Evolutionary conservation across 176 grass and related monocot species (phyloP).

Genomic region (Juncus inflexus): DNA sequence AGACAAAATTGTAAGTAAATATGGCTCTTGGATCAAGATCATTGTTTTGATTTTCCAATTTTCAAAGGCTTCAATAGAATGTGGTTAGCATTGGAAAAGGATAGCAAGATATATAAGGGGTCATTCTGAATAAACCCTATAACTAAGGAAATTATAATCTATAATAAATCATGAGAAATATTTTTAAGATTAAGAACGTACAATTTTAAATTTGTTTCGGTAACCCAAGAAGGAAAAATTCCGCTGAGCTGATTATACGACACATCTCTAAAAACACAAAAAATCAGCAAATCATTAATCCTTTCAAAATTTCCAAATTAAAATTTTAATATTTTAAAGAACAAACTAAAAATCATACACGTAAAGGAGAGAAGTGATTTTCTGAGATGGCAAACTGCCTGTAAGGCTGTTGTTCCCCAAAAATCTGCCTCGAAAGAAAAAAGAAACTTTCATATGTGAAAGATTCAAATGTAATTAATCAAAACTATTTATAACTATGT

Average conservation of each 20-base stretch:
- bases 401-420: conserved; percentile 80
- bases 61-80: too few species aligned
- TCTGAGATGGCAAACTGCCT: conserved; percentile 59
- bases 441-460: not conserved
- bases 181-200: conserved; percentile 31
- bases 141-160: not conserved
- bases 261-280: conserved; percentile 58
- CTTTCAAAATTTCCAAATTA: too few species aligned
- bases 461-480: not conserved
- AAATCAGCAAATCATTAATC: too few species aligned
- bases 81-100: too few species aligned
- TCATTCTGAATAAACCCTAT: too few species aligned
- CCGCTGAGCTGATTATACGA: conserved; percentile 86
- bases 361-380: conserved; percentile 33
- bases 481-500: not conserved
- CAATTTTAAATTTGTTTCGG: conserved; percentile 49
- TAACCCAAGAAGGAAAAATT: conserved; percentile 78
- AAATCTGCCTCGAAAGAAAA: conserved; percentile 46
- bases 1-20: not conserved
- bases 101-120: too few species aligned
- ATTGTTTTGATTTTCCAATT: too few species aligned
- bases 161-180: too few species aligned
- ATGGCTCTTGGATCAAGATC: not conserved
- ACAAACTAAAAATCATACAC: conserved; percentile 38
- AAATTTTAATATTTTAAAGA: too few species aligned